phyloP scores from a whole-genome alignment of 2,329 filamentous ascomycete genomes.

The Aspergillus quadrilineatus region DNA sequence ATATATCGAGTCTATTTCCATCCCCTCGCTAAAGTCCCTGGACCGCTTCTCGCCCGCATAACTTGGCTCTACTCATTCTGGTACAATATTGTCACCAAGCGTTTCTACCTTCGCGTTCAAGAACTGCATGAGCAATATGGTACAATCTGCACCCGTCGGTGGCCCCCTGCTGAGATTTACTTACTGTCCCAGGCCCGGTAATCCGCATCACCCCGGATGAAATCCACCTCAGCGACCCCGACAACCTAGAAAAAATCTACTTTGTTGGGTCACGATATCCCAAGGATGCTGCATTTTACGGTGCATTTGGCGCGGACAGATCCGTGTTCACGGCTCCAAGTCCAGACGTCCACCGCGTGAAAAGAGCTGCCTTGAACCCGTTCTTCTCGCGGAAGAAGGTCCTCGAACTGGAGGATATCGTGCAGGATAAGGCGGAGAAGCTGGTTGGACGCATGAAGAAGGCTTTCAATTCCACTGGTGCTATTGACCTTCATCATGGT shows the following conservation, averaged over 20 bases:
- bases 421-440: slow-evolving; percentile 24
- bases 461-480: slow-evolving; percentile 16
- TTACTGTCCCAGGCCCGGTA: slow-evolving; percentile 23
- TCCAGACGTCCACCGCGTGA: slow-evolving; percentile 29
- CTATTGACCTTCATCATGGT: slow-evolving; percentile 24
- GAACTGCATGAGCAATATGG: slow-evolving; percentile 30
- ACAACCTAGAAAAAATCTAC: slow-evolving; percentile 28
- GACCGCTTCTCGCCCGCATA: slow-evolving; percentile 27
- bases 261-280: slow-evolving; percentile 25
- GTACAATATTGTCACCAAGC: slow-evolving; percentile 25
- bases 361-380: slow-evolving; percentile 30
- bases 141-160: slow-evolving; percentile 6
- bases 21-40: slow-evolving; percentile 30
- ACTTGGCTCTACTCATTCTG: slow-evolving; percentile 25
- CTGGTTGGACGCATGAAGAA: slow-evolving; percentile 23
- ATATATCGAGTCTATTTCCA: slow-evolving; percentile 30
- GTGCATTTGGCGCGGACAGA: slow-evolving; percentile 25
- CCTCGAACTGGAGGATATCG: slow-evolving; percentile 24
- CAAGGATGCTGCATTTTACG: slow-evolving; percentile 28
- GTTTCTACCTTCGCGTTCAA: slow-evolving; percentile 26
- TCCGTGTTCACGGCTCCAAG: slow-evolving; percentile 32
- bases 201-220: slow-evolving; percentile 31
- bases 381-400: slow-evolving; percentile 32
- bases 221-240: slow-evolving; percentile 29
- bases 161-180: not conserved